Percentiles rank a stretch among this genome's conserved stretches.
Evolutionary conservation across 495 filamentous ascomycete species (phyloP).

Genomic region (Arthonia radiata): DNA sequence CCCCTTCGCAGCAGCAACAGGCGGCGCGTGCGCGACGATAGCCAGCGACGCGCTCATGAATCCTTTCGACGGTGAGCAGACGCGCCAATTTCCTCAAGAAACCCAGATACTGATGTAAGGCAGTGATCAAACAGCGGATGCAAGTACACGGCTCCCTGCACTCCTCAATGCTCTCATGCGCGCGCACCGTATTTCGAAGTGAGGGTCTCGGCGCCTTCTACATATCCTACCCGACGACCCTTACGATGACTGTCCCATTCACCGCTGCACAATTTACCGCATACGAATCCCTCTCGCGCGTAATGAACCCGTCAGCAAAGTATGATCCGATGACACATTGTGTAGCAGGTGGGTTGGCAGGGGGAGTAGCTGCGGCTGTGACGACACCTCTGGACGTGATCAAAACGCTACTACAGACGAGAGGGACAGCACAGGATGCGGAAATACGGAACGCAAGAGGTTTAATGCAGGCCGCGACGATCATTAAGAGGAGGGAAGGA

Average conservation of each 20-base stretch:
- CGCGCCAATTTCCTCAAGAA: not conserved
- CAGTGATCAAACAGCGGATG: conserved; percentile 99
- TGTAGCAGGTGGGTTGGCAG: conserved; percentile 70
- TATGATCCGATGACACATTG: conserved; percentile 91
- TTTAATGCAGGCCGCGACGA: conserved; percentile 51
- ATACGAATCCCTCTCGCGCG: conserved; percentile 86
- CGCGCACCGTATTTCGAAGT: conserved; percentile 54
- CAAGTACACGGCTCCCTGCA: conserved; percentile 91
- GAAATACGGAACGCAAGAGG: conserved; percentile 72
- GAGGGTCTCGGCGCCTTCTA: conserved; percentile 90
- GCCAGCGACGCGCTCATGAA: conserved; percentile 98
- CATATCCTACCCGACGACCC: conserved; percentile 90
- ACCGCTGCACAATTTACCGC: conserved; percentile 89
- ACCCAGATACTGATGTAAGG: conserved; percentile 4
- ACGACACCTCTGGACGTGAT: conserved; percentile 95
- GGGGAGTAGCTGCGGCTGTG: conserved; percentile 74
- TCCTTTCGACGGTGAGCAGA: conserved; percentile 70
- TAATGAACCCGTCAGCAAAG: conserved; percentile 58
- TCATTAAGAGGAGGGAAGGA: conserved; percentile 69
- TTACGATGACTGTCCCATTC: conserved; percentile 97
- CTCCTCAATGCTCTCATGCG: conserved; percentile 62
- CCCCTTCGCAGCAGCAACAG: conserved; percentile 73
- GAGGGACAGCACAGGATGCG: conserved; percentile 52
- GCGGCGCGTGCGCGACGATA: conserved; percentile 84
- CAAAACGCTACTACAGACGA: conserved; percentile 88